Percentiles rank a stretch among this genome's conserved stretches.
These are phyloP conservation scores for Przewalskia tangutica DNA, from an alignment of 257 asterid species.

Conservation along the genomic window DNA sequence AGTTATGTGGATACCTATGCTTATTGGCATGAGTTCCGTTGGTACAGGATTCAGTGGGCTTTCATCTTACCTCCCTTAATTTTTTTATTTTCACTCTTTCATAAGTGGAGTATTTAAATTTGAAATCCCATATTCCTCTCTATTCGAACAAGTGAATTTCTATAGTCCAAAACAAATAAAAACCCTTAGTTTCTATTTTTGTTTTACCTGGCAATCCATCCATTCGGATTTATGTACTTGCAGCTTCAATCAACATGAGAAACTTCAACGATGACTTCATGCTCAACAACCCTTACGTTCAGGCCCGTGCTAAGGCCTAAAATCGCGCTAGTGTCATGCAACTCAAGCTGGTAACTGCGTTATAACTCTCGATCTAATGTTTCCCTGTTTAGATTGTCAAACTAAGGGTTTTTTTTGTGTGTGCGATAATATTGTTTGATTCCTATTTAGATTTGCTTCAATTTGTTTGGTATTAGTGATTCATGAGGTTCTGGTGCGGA, in stretches of 20 bases:
- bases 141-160: too few species aligned
- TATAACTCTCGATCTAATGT: not conserved
- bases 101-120: too few species aligned
- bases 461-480: not conserved
- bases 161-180: too few species aligned
- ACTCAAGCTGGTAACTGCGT: slow-evolving; percentile 56
- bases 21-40: too few species aligned
- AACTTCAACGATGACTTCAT: slow-evolving; percentile 78
- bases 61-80: too few species aligned
- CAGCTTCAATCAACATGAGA: slow-evolving; percentile 41
- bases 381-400: not conserved
- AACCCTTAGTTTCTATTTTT: not conserved
- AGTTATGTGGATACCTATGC: too few species aligned
- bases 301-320: slow-evolving; percentile 93
- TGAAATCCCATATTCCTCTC: too few species aligned
- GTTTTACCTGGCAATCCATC: too few species aligned
- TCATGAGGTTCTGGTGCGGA: not conserved
- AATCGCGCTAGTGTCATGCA: slow-evolving; percentile 91
- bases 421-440: not conserved
- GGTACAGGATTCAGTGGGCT: too few species aligned
- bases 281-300: slow-evolving; percentile 88
- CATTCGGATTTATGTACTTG: too few species aligned
- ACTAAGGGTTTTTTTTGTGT: too few species aligned
- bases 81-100: too few species aligned
- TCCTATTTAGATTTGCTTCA: not conserved